These are phyloP conservation scores for Stentor coeruleus DNA, from an alignment of 73 alveolate genomes.

Conservation along the genomic window DNA sequence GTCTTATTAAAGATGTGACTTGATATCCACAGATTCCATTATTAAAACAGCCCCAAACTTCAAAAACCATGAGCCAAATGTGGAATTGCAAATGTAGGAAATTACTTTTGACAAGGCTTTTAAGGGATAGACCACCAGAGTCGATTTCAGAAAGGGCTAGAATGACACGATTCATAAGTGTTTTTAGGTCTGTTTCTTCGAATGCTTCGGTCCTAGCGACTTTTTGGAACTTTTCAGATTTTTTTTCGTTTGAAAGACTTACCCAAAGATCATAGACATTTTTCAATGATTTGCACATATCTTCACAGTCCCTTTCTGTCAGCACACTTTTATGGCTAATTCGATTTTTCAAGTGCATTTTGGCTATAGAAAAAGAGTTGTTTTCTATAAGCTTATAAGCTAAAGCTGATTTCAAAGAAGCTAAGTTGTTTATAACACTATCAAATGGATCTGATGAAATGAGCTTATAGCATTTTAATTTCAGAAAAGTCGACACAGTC, in stretches of 20 bases:
- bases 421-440: background rate
- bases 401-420: background rate
- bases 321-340: background rate
- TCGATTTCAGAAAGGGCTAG: background rate
- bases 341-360: background rate
- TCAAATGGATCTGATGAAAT: background rate
- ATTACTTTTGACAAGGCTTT: too few relatives aligned
- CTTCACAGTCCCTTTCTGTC: too few relatives aligned
- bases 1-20: background rate
- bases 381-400: background rate
- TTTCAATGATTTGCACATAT: background rate
- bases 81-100: background rate
- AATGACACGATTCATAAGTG: too few relatives aligned
- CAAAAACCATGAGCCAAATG: background rate
- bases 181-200: background rate
- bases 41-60: too few relatives aligned
- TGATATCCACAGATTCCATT: background rate
- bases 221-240: background rate
- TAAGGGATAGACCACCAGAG: background rate
- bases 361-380: background rate
- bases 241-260: background rate
- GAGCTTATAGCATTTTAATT: background rate
- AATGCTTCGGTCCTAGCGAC: background rate
- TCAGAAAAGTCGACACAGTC: background rate
- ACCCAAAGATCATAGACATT: background rate